Evolutionary conservation across 2,329 filamentous ascomycete genomes (phyloP), one percentile per base, ranked within the genome.

Genomic region (Clarireedia paspali): DNA sequence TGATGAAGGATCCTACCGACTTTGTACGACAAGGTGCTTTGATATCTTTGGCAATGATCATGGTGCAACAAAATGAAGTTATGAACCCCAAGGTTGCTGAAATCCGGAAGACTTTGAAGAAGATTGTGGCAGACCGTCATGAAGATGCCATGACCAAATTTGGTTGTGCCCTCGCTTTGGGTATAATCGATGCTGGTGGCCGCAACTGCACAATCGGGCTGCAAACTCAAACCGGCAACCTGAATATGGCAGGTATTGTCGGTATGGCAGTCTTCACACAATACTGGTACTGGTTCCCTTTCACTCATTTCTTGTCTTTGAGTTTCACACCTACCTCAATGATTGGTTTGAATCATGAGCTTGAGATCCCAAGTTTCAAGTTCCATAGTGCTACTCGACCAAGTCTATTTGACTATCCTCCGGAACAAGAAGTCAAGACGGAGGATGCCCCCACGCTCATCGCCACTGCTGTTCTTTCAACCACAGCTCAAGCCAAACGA

Each of bases 281-380:
- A 71, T 99, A 99, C 77, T 99, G 94, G 94, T 99, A 99, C 77
- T 99, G 94, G 94, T 99, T 99, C 82, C 94, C 94, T 58, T 87
- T 97, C 67, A 95, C 94, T 30, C 94, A 99, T 74, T 99, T 99
- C 83, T 73, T 99, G 57, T 95, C 92, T 0, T 79, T 99, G 59
- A 91, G 90, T 67, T 97, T 99, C 74, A 91, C 89, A n/a, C 94
- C 94, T 1, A 99, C 95, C 1, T 88, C 94, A 1, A 88, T 99
- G 68, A 96, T 97, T 65, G 92, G 89, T 58, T 83, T 99, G 26
- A 91, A 99, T 69, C 87, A 95, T 68, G 89, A 96, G 68, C 80
- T 99, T 14, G 90, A 96, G 66, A 90, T 96, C 54, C 91, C 95
- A 20, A 86, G 85, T 69, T 91, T 96, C 82, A 95, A 95, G 71